These are phyloP conservation scores for Beauveria australis DNA, from an alignment of 2,329 filamentous ascomycete species.

Conservation along the genomic window DNA sequence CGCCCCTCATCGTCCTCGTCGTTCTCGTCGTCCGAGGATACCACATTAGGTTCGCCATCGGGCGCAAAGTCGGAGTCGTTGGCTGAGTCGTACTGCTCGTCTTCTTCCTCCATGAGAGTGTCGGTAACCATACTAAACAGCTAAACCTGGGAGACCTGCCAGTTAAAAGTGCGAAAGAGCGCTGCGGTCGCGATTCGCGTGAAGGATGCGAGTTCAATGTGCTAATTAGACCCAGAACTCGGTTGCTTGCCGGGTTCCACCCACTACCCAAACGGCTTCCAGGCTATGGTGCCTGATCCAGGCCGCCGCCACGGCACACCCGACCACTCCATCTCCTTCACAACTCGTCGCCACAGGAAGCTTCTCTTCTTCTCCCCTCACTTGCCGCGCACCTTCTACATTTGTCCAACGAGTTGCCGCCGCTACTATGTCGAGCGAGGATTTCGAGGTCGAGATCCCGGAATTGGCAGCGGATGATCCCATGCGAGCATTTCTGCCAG, in stretches of 20 bases:
- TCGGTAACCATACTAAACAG: slow-evolving; percentile 34
- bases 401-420: not conserved
- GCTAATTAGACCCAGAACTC: not conserved
- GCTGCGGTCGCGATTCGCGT: not conserved
- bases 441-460: slow-evolving; percentile 47
- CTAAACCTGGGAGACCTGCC: too few relatives aligned
- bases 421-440: slow-evolving; percentile 48
- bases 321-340: not conserved
- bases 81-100: slow-evolving; percentile 58
- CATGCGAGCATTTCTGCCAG: slow-evolving; percentile 69
- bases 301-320: not conserved
- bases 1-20: slow-evolving; percentile 23
- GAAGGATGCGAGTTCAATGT: not conserved
- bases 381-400: not conserved
- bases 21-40: slow-evolving; percentile 43
- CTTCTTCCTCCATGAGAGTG: slow-evolving; percentile 35
- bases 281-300: slow-evolving; percentile 3
- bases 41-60: slow-evolving; percentile 41
- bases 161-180: not conserved
- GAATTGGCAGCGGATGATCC: slow-evolving; percentile 56
- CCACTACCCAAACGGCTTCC: slow-evolving; percentile 1
- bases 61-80: slow-evolving; percentile 68
- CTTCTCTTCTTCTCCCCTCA: not conserved
- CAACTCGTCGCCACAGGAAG: not conserved
- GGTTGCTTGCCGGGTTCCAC: not conserved